Evolutionary conservation across 768 basidiomycete species (phyloP), one percentile per base, ranked within the genome.

Genomic region (Xanthoconium stramineum): DNA sequence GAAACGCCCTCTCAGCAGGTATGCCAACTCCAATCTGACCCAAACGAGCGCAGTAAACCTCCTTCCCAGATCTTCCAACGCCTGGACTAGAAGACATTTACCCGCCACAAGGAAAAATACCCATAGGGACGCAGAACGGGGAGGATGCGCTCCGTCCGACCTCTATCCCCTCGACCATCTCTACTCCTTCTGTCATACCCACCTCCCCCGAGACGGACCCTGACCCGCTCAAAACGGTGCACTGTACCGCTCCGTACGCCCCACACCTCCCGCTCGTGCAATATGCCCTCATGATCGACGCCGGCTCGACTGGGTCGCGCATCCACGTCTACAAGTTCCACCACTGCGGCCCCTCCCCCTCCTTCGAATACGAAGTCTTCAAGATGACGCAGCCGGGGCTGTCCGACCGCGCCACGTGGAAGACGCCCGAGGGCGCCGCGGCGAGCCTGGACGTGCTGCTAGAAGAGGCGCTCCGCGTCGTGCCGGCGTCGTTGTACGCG

Each of bases 271-370:
- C 81, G 0, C 77, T 96, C 55, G 88, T 96, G 13, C 92, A 94
- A 69, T 99, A 91, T 71, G 94, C 93, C 0, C 82, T 98, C 65
- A 97, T 98, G 86, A 91, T 98, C 74, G 97, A 99, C 71, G 96
- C 97, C 1, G 97, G 97, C 24, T 98, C 95, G 17, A 97, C 94
- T 0, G 97, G 96, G 19, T 97, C 95, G 0, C 84, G 97, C 17
- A 94, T 98, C 66, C 97, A 99, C 79, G 81, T 98, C 33, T 99
- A 98, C 86, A 98, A 97, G 69, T 98, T 98, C 83, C 81, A 96
- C 80, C 86, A 94, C 76, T 94, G 94, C 76, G 77, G 78, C 0
- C 70, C 86, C 0, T 83, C 88, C 0, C 85, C 94, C 1, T 68
- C 77, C 20, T 91, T 90, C 72, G 96, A 98, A 69, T 94, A 94